These are phyloP conservation scores for Podaxis sp. DNA, from an alignment of 768 basidiomycete species.

Conservation along the genomic window DNA sequence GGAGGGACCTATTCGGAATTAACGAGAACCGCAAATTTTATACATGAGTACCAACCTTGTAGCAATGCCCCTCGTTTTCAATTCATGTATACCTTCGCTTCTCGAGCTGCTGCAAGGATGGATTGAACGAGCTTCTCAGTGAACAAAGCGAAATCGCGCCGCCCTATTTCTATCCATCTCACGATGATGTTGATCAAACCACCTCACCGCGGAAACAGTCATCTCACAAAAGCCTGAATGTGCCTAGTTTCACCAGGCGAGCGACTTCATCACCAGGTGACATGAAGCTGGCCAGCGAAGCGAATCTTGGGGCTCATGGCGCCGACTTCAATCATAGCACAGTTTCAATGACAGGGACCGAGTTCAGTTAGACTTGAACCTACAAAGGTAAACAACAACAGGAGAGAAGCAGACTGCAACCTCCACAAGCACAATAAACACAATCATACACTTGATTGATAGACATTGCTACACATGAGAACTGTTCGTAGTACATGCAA, in stretches of 20 bases:
- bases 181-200: background rate
- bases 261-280: background rate
- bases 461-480: no score
- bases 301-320: background rate
- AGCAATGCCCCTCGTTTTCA: background rate
- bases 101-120: background rate
- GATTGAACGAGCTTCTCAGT: background rate
- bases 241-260: background rate
- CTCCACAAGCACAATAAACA: no score
- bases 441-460: no score
- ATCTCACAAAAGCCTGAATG: background rate
- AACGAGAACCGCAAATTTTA: conserved; percentile 95
- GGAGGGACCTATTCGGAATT: conserved; percentile 82
- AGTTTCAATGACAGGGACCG: background rate
- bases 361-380: background rate
- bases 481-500: no score
- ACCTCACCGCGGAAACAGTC: background rate
- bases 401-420: no score
- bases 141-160: background rate
- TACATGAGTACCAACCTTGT: conserved; percentile 41
- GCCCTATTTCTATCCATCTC: background rate
- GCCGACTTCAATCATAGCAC: background rate
- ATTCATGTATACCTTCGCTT: conserved; percentile 2
- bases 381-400: background rate
- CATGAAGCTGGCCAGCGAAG: background rate